Evolutionary conservation across 306 rosid genomes (phyloP).

Genomic region (Cicer arietinum): DNA sequence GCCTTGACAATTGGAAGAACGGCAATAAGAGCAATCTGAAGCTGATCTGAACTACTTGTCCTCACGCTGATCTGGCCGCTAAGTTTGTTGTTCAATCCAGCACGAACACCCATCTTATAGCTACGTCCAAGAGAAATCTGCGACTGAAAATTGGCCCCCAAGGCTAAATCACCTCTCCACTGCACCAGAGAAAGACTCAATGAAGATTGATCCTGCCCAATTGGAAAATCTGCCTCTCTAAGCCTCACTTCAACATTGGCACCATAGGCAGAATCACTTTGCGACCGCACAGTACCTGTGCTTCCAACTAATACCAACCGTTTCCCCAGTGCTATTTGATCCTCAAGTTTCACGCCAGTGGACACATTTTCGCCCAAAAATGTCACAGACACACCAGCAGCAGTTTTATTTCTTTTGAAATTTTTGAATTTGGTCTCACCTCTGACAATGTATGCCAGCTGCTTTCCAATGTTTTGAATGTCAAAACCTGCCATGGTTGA

Average conservation of each 20-base stretch:
- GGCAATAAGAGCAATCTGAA: conserved; percentile 89
- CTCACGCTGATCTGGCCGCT: conserved; percentile 87
- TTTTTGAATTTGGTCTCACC: conserved; percentile 88
- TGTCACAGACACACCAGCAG: conserved; percentile 85
- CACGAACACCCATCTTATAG: conserved; percentile 90
- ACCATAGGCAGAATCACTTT: conserved; percentile 84
- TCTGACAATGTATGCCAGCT: conserved; percentile 62
- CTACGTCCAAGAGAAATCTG: conserved; percentile 85
- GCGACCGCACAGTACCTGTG: conserved; percentile 83
- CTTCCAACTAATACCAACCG: conserved; percentile 83
- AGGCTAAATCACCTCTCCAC: conserved; percentile 91
- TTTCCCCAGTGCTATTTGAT: conserved; percentile 87
- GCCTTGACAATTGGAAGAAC: conserved; percentile 75
- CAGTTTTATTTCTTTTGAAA: conserved; percentile 77
- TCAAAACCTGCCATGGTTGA: conserved; percentile 97
- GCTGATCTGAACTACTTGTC: conserved; percentile 97
- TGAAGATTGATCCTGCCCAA: conserved; percentile 95
- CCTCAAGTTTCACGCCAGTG: conserved; percentile 91
- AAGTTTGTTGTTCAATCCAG: conserved; percentile 93
- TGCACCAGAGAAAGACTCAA: conserved; percentile 88
- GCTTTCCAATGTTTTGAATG: conserved; percentile 73
- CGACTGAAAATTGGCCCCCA: conserved; percentile 86
- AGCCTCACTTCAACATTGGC: conserved; percentile 91
- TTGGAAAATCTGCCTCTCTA: conserved; percentile 95
- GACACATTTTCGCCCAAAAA: conserved; percentile 89